A percentile compares a stretch with the other conserved stretches of the same genome.
Evolutionary conservation across 345 rosid species (phyloP).

Genomic region (Aquilaria sinensis): DNA sequence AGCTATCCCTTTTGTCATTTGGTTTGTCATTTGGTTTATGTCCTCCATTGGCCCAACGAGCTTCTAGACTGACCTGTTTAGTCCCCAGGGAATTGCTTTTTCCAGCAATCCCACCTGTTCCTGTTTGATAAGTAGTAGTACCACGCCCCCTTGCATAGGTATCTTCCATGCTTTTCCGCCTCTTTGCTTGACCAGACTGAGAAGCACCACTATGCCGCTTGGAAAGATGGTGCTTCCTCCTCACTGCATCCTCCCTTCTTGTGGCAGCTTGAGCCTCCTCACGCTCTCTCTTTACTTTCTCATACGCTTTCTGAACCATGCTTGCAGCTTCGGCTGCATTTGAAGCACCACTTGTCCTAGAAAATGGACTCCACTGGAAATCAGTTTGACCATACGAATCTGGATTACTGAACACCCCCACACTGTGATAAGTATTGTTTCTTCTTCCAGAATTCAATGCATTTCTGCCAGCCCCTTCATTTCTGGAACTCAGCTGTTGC

Average conservation of each 20-base stretch:
- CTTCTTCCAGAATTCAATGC: slow-evolving; percentile 21
- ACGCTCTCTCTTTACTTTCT: slow-evolving; percentile 53
- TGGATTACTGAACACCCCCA: slow-evolving; percentile 15
- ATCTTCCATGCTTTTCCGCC: slow-evolving; percentile 44
- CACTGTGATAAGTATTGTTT: slow-evolving; percentile 16
- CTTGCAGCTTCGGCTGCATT: slow-evolving; percentile 49
- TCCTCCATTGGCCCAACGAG: slow-evolving; percentile 20
- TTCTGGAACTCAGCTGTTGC: slow-evolving; percentile 32
- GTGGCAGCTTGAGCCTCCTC: slow-evolving; percentile 47
- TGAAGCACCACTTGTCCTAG: slow-evolving; percentile 35
- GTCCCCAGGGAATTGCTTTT: slow-evolving; percentile 11
- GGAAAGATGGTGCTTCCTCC: slow-evolving; percentile 29
- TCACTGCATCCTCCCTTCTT: slow-evolving; percentile 34
- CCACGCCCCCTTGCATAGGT: slow-evolving; percentile 20
- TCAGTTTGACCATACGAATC: slow-evolving; percentile 30
- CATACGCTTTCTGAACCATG: slow-evolving; percentile 54
- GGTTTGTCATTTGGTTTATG: slow-evolving; percentile 16
- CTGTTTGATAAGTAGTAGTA: slow-evolving; percentile 19
- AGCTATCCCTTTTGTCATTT: slow-evolving; percentile 25
- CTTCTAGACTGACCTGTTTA: slow-evolving; percentile 15
- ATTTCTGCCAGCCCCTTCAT: slow-evolving; percentile 31
- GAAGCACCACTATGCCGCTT: slow-evolving; percentile 28
- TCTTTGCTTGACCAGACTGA: slow-evolving; percentile 29
- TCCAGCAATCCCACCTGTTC: slow-evolving; percentile 15
- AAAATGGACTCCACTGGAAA: slow-evolving; percentile 48